These are phyloP conservation scores for Hyparrhenia diplandra DNA, from an alignment of 176 grass and related monocot species.

Conservation along the genomic window DNA sequence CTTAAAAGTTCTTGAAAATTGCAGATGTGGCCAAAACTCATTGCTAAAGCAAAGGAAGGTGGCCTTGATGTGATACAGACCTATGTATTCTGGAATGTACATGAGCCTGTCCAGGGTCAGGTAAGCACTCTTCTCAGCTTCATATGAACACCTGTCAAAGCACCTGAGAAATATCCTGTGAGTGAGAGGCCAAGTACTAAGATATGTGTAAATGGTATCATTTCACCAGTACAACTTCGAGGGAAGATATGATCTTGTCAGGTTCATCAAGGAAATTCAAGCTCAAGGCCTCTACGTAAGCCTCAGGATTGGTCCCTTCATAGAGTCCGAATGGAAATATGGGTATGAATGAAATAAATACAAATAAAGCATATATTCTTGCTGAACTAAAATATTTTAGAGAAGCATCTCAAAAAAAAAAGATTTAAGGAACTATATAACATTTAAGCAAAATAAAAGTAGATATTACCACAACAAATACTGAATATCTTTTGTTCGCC, in stretches of 20 bases:
- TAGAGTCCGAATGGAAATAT: constrained; percentile 90
- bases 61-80: constrained; percentile 82
- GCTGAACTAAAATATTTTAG: background rate
- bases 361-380: background rate
- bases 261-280: constrained; percentile 82
- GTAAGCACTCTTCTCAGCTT: constrained; percentile 17
- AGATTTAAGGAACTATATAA: background rate
- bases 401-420: background rate
- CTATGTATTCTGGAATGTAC: constrained; percentile 89
- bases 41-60: constrained; percentile 59
- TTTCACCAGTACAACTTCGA: constrained; percentile 71
- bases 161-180: background rate
- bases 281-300: constrained; percentile 78
- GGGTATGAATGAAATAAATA: constrained; percentile 48
- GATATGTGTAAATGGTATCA: background rate
- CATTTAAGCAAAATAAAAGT: background rate
- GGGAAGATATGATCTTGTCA: constrained; percentile 80
- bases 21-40: constrained; percentile 88
- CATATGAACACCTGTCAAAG: background rate
- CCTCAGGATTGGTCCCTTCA: constrained; percentile 82
- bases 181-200: background rate
- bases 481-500: constrained; percentile 22
- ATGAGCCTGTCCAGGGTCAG: constrained; percentile 61
- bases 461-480: constrained; percentile 7
- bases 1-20: background rate